phyloP scores from a whole-genome alignment of 2,329 filamentous ascomycete genomes.

The Aspergillus hortae region DNA sequence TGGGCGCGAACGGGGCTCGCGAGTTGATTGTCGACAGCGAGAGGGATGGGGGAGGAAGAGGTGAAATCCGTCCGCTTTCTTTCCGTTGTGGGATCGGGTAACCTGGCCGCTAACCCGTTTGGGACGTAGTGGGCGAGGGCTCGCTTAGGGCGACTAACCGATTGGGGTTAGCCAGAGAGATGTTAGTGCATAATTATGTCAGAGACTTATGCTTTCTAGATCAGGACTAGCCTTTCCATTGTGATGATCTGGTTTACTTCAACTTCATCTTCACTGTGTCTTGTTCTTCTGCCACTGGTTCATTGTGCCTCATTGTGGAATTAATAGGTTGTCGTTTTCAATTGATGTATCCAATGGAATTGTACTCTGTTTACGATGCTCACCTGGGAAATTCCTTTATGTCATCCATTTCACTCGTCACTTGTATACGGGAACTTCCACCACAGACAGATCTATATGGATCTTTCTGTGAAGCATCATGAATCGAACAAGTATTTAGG shows the following conservation, averaged over 20 bases:
- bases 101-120: conserved; percentile 27
- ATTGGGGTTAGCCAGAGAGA: neutral
- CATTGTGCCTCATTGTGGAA: neutral
- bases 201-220: too few relatives aligned
- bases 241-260: neutral
- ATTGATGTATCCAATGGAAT: too few relatives aligned
- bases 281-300: neutral
- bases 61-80: conserved; percentile 27
- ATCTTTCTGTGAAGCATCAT: too few relatives aligned
- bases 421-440: too few relatives aligned
- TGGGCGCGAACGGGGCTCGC: conserved; percentile 32
- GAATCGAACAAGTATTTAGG: too few relatives aligned
- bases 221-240: neutral
- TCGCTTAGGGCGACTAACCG: conserved; percentile 27
- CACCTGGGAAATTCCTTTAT: too few relatives aligned
- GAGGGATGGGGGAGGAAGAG: conserved; percentile 32
- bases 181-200: too few relatives aligned
- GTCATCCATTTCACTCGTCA: too few relatives aligned
- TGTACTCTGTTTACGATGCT: too few relatives aligned
- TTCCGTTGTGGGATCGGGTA: conserved; percentile 41
- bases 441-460: too few relatives aligned
- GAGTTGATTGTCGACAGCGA: conserved; percentile 40
- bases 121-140: conserved; percentile 28
- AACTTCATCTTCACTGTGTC: neutral
- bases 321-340: neutral